These are phyloP conservation scores for Zelonia costaricensis DNA, from an alignment of 208 protist genomes.

Conservation along the genomic window DNA sequence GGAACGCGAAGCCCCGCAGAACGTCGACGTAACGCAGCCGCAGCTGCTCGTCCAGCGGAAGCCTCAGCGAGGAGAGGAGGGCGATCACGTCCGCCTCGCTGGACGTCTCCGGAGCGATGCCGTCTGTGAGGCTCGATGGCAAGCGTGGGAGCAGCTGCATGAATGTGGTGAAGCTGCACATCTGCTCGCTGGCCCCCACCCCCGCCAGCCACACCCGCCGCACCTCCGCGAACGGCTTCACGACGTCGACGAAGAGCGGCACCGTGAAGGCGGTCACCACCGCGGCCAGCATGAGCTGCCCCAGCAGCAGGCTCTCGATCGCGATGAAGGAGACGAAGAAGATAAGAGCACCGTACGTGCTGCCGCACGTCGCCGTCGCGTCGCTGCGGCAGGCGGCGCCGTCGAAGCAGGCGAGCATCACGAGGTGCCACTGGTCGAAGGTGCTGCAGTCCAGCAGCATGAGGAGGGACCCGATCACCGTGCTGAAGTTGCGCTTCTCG, in stretches of 20 bases:
- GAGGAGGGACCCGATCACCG: slow-evolving; percentile 46
- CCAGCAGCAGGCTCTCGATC: slow-evolving; percentile 16
- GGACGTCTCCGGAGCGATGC: slow-evolving; percentile 13
- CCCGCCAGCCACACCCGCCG: slow-evolving; percentile 25
- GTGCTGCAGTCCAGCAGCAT: slow-evolving; percentile 60
- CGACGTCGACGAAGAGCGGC: slow-evolving; percentile 19
- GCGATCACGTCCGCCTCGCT: slow-evolving; percentile 25
- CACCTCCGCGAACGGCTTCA: slow-evolving; percentile 30
- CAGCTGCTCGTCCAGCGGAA: slow-evolving; percentile 37
- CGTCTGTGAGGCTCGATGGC: slow-evolving; percentile 13
- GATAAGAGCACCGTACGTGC: slow-evolving; percentile 23
- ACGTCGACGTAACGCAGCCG: slow-evolving; percentile 35
- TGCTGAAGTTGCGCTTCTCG: slow-evolving; percentile 62
- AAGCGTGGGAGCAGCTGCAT: slow-evolving; percentile 13
- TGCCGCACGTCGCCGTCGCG: slow-evolving; percentile 10
- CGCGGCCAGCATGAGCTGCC: slow-evolving; percentile 27
- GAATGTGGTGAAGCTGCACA: slow-evolving; percentile 15
- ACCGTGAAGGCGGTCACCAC: slow-evolving; percentile 27
- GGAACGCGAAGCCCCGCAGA: slow-evolving; percentile 31
- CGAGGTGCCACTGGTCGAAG: slow-evolving; percentile 47
- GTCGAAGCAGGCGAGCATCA: slow-evolving; percentile 32
- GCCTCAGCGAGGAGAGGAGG: slow-evolving; percentile 37
- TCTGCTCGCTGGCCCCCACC: slow-evolving; percentile 8
- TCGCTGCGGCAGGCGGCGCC: slow-evolving; percentile 13
- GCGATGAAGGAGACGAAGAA: slow-evolving; percentile 43